These are phyloP conservation scores for Ascosphaera apis DNA, from an alignment of 2,329 filamentous ascomycete species.

Conservation along the genomic window DNA sequence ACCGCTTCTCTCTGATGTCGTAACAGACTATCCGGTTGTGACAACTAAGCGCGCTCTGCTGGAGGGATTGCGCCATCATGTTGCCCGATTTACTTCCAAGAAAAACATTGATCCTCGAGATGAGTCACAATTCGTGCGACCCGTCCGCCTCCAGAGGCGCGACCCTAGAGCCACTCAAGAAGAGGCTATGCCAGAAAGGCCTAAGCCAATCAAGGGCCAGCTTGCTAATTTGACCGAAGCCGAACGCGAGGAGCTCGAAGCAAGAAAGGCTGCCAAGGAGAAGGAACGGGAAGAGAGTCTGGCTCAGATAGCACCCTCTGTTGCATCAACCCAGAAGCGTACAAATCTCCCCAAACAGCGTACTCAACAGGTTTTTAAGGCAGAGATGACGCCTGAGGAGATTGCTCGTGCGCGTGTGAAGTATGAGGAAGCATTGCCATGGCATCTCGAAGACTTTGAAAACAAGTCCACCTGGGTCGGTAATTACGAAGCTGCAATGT, in stretches of 20 bases:
- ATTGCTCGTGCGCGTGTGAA: constrained; percentile 39
- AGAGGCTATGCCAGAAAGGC: constrained; percentile 11
- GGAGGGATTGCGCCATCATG: constrained; percentile 62
- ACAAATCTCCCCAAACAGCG: constrained; percentile 48
- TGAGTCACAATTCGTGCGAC: constrained; percentile 62
- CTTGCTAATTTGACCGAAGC: constrained; percentile 36
- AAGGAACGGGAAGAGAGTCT: constrained; percentile 68
- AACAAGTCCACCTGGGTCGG: constrained; percentile 89
- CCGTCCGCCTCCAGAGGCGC: constrained; percentile 70
- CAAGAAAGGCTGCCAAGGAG: constrained; percentile 50
- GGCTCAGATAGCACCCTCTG: constrained; percentile 76
- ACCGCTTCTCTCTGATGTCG: constrained; percentile 17
- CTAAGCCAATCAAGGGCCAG: constrained; percentile 19
- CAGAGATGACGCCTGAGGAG: constrained; percentile 55
- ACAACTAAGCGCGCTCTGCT: constrained; percentile 63
- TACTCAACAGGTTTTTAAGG: constrained; percentile 61
- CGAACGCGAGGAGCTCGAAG: constrained; percentile 35
- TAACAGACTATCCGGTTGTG: constrained; percentile 43
- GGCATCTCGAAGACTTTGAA: constrained; percentile 92
- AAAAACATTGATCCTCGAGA: constrained; percentile 44
- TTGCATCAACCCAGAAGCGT: constrained; percentile 45
- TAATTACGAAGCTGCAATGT: constrained; percentile 71
- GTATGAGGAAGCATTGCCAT: constrained; percentile 88
- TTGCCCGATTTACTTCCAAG: constrained; percentile 56
- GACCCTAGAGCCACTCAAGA: constrained; percentile 43